These are phyloP conservation scores for Raphanus hybrid DNA, from an alignment of 441 rosid species.

Conservation along the genomic window DNA sequence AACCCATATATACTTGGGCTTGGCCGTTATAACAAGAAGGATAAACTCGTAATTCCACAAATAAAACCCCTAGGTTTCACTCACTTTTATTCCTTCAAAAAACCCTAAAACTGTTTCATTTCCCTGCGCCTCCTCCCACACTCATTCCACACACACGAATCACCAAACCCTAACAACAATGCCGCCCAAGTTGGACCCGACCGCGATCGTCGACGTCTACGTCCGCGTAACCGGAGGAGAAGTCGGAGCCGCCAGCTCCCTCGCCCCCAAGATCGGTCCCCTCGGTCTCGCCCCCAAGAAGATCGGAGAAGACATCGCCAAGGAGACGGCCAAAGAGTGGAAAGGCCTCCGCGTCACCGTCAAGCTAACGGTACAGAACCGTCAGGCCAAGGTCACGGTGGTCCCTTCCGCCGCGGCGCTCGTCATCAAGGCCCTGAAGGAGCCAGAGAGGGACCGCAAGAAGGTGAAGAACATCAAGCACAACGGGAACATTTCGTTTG, in stretches of 20 bases:
- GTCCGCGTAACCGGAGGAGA: slow-evolving; percentile 93
- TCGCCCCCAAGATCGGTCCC: slow-evolving; percentile 43
- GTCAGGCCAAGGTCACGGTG: slow-evolving; percentile 43
- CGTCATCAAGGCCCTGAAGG: slow-evolving; percentile 57
- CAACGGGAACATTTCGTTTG: slow-evolving; percentile 40
- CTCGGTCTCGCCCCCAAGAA: slow-evolving; percentile 48
- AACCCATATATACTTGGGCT: not conserved
- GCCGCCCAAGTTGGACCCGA: slow-evolving; percentile 90
- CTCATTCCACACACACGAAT: not conserved
- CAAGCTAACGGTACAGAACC: slow-evolving; percentile 47
- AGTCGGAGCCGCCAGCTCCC: slow-evolving; percentile 73
- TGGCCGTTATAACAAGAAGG: not conserved
- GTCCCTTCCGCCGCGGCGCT: slow-evolving; percentile 51
- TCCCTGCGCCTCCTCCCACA: slow-evolving; percentile 26
- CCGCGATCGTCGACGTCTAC: slow-evolving; percentile 70
- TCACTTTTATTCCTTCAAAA: not conserved
- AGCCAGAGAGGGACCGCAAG: slow-evolving; percentile 47
- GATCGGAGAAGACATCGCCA: slow-evolving; percentile 72
- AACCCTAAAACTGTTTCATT: slow-evolving; percentile 15
- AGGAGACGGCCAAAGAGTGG: slow-evolving; percentile 90
- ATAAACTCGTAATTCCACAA: not conserved
- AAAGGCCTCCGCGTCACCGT: slow-evolving; percentile 59
- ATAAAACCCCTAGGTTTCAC: slow-evolving; percentile 15
- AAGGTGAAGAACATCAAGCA: slow-evolving; percentile 47
- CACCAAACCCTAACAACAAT: slow-evolving; percentile 33